Base-by-base conservation (phyloP, 495 filamentous ascomycete species). In the Jackrogersella minutella region DNA sequence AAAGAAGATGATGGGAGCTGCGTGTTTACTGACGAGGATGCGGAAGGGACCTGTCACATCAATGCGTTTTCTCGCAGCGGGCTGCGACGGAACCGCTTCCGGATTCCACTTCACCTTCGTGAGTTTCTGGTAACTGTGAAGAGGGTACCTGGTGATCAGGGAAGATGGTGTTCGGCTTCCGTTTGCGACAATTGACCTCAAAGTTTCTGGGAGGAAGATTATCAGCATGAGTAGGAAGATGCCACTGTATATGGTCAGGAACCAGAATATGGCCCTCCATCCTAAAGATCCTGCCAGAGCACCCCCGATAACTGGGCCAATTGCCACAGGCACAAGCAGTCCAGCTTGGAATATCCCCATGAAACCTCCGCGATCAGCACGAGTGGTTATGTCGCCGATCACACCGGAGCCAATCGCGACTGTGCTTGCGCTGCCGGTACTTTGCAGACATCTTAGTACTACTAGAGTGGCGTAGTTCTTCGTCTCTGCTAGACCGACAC, bases 221-320 rank as follows among this genome's bases (percentile, higher is more conserved):
- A 81, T 46, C 0, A 87, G 40, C 0, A 77, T 2, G 10, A 79
- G 13, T 1, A 87, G 63, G 53, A 81, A 84, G 1, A 73, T 70
- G 4, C 76, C 83, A 53, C 74, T 75, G 40, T 81, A 81, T 2
- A 85, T 83, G 0, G 80, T 62, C 49, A 88, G 60, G 43, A 87
- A 85, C 82, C 81, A 86, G 68, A 88, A 88, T 2, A 88, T 82
- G 0, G 79, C 66, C 40, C 78, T 78, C 85, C 85, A 88, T 13
- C 85, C 85, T 8, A 86, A 40, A 1, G 77, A 79, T 34, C 79
- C 75, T 0, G 85, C 75, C 24, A 88, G 63, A 2, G 77, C 77
- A 28, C 86, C 86, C 16, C 85, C 86, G 17, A 88, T 77, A 0
- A 87, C 79, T 0, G 85, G 86, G 0, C 84, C 85, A 5, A 85